Conservation (phyloP, 768 basidiomycete genomes). For the Suillus weaverae region DNA sequence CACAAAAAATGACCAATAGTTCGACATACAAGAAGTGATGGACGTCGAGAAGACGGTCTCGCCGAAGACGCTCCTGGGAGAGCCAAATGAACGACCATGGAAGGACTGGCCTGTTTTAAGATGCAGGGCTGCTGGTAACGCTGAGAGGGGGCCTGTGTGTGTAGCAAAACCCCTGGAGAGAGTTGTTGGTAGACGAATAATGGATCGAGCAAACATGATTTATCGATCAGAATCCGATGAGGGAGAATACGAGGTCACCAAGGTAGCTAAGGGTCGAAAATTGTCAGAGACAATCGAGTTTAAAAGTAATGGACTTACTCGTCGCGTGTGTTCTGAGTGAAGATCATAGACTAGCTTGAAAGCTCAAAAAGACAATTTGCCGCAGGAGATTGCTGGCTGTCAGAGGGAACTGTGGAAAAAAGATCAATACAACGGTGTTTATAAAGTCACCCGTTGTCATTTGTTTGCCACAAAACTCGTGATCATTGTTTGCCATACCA, state of each 20-base stretch:
- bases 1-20: not conserved
- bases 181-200: constrained; percentile 45
- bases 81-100: constrained; percentile 86
- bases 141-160: constrained; percentile 48
- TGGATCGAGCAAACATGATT: constrained; percentile 59
- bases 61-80: constrained; percentile 82
- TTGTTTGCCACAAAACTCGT: not conserved
- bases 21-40: constrained; percentile 88
- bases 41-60: constrained; percentile 99
- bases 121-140: constrained; percentile 81
- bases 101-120: constrained; percentile 95
- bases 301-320: constrained; percentile 52
- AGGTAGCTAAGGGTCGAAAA: constrained; percentile 59
- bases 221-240: constrained; percentile 40
- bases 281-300: constrained; percentile 22
- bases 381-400: not conserved
- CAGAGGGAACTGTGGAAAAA: not conserved
- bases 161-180: constrained; percentile 67
- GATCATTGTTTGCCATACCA: not conserved
- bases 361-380: constrained; percentile 18
- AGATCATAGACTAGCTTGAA: constrained; percentile 63
- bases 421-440: not conserved
- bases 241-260: constrained; percentile 88
- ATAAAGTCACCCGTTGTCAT: constrained; percentile 10
- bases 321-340: constrained; percentile 86